Evolutionary conservation across 1,284 basidiomycete species (phyloP), one percentile per base, ranked within the genome.

Genomic region (Porogramme epimiltina): DNA sequence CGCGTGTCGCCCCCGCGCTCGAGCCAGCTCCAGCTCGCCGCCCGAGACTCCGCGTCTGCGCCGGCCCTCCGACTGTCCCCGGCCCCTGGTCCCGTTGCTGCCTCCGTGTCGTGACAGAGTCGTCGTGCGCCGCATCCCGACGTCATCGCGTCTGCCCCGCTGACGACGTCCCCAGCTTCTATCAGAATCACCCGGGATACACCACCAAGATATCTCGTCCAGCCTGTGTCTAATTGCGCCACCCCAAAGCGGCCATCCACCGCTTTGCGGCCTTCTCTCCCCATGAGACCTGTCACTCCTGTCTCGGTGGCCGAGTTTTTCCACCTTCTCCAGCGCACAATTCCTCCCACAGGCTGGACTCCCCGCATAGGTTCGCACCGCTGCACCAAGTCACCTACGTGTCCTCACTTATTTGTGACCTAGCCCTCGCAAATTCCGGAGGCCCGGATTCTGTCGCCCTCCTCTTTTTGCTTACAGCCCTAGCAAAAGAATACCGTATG

Each of bases 401-500:
- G 9, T 23, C 22, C 41, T 51, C 28, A 51, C 23, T 0, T 31
- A 10, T 18, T 36, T n/a, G n/a, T n/a, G n/a, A 45, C 56, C 28
- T 54, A 89, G 89, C 78, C 33, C 77, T 91, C 23, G 89, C 85
- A 20, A 84, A 85, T 63, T 92, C 90, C 18, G 89, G 87, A 11
- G 90, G 90, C 2, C 81, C 89, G 11, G 89, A 92, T 65, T 92
- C 89, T 4, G 83, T 85, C 1, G 88, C 85, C 64, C 74, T 92
- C 4, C 72, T 91, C 10, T 89, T 81, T 61, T 78, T 91, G 10
- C 69, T 91, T n/a, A 18, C 59, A 31, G 47, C 58, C 13, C 31
- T 63, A 19, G 41, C 45, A 8, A 28, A 22, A 16, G 48, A 37
- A 15, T 24, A 26, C 6, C 49, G 42, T 34, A 18, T 3, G 20